Evolutionary conservation across 129 eudicot genomes (phyloP).

Genomic region (Flaveria bidentis): DNA sequence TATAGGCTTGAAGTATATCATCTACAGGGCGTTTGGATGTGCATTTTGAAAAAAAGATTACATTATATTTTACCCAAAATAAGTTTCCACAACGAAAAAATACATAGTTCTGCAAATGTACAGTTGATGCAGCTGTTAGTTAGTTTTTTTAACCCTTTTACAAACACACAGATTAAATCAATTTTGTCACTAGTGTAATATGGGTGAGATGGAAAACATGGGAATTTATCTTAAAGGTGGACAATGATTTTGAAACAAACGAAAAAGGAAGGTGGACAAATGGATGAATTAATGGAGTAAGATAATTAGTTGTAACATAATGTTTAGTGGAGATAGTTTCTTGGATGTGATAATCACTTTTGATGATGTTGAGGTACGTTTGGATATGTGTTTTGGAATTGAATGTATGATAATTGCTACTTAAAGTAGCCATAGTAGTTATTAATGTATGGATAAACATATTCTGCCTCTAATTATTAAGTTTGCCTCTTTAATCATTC

Average conservation of each 20-base stretch:
- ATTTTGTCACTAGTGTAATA: background rate
- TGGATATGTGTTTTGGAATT: background rate
- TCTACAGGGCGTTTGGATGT: background rate
- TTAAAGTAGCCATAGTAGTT: background rate
- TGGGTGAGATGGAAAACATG: background rate
- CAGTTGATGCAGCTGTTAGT: background rate
- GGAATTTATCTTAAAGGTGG: background rate
- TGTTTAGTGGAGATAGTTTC: background rate
- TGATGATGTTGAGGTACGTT: background rate
- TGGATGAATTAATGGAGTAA: background rate
- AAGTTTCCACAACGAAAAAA: background rate
- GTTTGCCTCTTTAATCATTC: background rate
- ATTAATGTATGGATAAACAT: background rate
- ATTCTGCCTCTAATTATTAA: background rate
- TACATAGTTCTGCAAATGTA: background rate
- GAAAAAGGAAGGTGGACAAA: background rate
- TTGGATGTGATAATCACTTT: constrained; percentile 20
- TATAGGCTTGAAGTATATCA: background rate
- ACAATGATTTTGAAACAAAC: background rate
- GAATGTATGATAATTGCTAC: background rate
- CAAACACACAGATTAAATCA: background rate
- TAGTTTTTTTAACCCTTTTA: background rate
- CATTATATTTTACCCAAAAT: background rate
- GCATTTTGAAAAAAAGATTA: background rate
- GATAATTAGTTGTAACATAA: background rate